Evolutionary conservation across 2,329 filamentous ascomycete genomes (phyloP).

Genomic region (Penicillium aurantiogriseum): DNA sequence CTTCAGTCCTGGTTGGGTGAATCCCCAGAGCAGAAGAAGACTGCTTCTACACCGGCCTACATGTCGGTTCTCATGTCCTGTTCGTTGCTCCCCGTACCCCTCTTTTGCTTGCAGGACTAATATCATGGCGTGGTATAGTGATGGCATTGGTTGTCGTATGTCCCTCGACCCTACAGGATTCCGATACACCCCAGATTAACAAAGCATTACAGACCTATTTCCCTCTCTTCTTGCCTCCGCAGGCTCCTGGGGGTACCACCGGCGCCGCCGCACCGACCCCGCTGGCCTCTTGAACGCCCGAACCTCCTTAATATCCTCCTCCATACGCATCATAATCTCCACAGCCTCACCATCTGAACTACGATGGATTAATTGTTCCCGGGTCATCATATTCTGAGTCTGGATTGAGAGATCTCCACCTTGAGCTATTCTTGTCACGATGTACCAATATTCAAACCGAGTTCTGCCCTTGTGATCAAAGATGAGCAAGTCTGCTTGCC

Average conservation of each 20-base stretch:
- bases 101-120: slow-evolving; percentile 13
- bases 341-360: neutral
- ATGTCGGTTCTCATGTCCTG: slow-evolving; percentile 77
- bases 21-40: slow-evolving; percentile 55
- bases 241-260: slow-evolving; percentile 32
- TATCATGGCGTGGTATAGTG: slow-evolving; percentile 42
- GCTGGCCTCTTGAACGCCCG: slow-evolving; percentile 37
- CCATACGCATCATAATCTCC: slow-evolving; percentile 7
- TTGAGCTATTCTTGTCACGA: neutral
- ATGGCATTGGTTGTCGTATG: slow-evolving; percentile 58
- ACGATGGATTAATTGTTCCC: neutral
- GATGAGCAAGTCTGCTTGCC: neutral
- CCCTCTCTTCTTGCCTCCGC: slow-evolving; percentile 63
- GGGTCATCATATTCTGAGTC: neutral
- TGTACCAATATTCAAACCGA: slow-evolving; percentile 15
- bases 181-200: slow-evolving; percentile 11
- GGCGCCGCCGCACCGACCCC: slow-evolving; percentile 51
- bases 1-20: slow-evolving; percentile 51
- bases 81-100: slow-evolving; percentile 46
- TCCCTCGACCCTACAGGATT: slow-evolving; percentile 9
- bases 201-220: slow-evolving; percentile 56
- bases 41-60: slow-evolving; percentile 65
- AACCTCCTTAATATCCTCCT: slow-evolving; percentile 10
- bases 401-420: neutral
- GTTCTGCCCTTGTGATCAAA: slow-evolving; percentile 9